These are phyloP conservation scores for Cercospora citrullina DNA, from an alignment of 2,329 filamentous ascomycete genomes.

Conservation along the genomic window DNA sequence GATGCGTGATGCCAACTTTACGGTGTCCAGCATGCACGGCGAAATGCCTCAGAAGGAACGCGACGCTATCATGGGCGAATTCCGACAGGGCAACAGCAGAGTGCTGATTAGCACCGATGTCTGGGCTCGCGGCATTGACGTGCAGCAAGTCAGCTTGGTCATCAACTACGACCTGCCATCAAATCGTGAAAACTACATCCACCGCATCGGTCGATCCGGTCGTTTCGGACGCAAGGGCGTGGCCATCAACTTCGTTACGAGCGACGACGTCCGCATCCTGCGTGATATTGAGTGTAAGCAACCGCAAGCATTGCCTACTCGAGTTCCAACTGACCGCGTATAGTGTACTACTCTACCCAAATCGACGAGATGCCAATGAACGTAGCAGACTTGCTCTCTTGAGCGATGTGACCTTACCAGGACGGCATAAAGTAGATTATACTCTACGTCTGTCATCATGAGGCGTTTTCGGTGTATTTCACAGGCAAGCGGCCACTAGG, in stretches of 20 bases:
- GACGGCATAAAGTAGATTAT: background rate
- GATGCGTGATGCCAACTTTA: slow-evolving; percentile 98
- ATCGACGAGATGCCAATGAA: slow-evolving; percentile 99
- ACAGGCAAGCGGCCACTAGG: slow-evolving; percentile 36
- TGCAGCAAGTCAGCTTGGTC: slow-evolving; percentile 95
- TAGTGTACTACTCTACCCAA: slow-evolving; percentile 92
- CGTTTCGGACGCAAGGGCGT: slow-evolving; percentile 98
- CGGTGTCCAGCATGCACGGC: slow-evolving; percentile 96
- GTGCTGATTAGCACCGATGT: slow-evolving; percentile 97
- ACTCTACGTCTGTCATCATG: background rate
- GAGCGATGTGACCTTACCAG: background rate
- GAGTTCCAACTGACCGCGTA: background rate
- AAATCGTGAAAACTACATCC: slow-evolving; percentile 99
- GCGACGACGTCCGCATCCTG: slow-evolving; percentile 94
- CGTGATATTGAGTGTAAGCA: slow-evolving; percentile 86
- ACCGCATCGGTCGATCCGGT: slow-evolving; percentile 93
- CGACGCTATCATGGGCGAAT: slow-evolving; percentile 99
- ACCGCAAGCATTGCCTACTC: slow-evolving; percentile 25
- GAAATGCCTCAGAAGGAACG: slow-evolving; percentile 99
- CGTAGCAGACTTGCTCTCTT: slow-evolving; percentile 44
- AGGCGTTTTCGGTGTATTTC: slow-evolving; percentile 14
- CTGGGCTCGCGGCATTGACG: slow-evolving; percentile 97
- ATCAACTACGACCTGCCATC: slow-evolving; percentile 99
- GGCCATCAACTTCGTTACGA: slow-evolving; percentile 99
- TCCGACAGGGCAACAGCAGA: slow-evolving; percentile 91